Evolutionary conservation across 768 basidiomycete species (phyloP).

Genomic region (Lactifluus piperatus): DNA sequence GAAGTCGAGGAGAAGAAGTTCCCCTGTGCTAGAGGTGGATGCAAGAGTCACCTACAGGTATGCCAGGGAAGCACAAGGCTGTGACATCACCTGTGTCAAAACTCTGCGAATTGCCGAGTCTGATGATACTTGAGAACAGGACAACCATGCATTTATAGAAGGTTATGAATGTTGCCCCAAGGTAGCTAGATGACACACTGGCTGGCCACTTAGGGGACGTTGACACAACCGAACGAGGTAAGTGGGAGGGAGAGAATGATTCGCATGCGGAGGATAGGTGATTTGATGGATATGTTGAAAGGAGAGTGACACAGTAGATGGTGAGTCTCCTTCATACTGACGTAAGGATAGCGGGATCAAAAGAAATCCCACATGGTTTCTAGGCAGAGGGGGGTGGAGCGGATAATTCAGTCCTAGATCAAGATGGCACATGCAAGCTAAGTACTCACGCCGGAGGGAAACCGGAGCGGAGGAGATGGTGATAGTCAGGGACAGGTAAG

Average conservation of each 20-base stretch:
- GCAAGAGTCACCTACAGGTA: conserved; percentile 8
- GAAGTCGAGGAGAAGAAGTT: conserved; percentile 74
- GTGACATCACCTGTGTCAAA: not conserved
- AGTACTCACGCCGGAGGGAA: conserved; percentile 65
- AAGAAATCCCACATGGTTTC: conserved; percentile 55
- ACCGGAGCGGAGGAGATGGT: conserved; percentile 57
- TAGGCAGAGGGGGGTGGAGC: conserved; percentile 30
- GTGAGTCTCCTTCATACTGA: conserved; percentile 7
- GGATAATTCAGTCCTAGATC: not conserved
- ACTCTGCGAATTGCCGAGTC: not conserved
- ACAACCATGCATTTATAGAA: conserved; percentile 59
- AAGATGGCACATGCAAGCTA: not conserved
- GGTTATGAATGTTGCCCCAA: conserved; percentile 76
- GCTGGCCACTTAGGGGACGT: conserved; percentile 61
- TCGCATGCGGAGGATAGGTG: conserved; percentile 70
- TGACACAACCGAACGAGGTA: conserved; percentile 85
- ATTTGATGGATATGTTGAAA: conserved; percentile 64
- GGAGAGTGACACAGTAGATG: conserved; percentile 9
- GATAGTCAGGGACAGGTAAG: conserved; percentile 1
- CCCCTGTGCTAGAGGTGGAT: conserved; percentile 49
- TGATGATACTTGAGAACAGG: not conserved
- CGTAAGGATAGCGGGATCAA: conserved; percentile 35
- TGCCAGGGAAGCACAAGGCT: not conserved
- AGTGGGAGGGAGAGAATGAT: conserved; percentile 82
- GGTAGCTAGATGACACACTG: conserved; percentile 63